Base-by-base conservation (phyloP, 163 green algal genomes). In the Scenedesmus sp. region DNA sequence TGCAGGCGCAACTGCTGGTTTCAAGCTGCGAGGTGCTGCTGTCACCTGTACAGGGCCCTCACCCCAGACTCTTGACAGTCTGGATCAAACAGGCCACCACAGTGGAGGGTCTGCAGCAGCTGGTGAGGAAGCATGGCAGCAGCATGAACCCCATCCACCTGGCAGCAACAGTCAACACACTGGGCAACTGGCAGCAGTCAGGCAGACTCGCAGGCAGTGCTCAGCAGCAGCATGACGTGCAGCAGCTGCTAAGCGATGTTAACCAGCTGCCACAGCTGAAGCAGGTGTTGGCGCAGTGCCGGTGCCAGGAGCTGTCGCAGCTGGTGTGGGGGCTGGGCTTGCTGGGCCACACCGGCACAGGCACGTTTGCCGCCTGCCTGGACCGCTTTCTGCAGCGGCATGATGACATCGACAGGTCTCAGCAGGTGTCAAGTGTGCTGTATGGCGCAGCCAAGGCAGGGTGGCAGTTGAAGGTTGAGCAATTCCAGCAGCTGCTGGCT, bases 401-500 rank as follows among this genome's bases (percentile, higher is more conserved):
- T 35, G 26, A 83, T 35, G 61, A 13, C 49, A 56, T 56, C 24
- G 42, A 35, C 6, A 53, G 13, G 6, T 18, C 42, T 16, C 7
- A 61, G 40, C 20, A 83, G 15, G 42, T 83, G 40, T 56, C 40
- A 4, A 35, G 4, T 53, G 78, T 56, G 78, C 42, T 83, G 78
- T 61, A 56, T 33, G 78, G 42, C 2, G 42, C 22, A 37, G 78
- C 42, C 20, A 83, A 61, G 78, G 6, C 24, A 22, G 78, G 42
- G n/a, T n/a, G 13, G 78, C 40, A 61, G 42, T 16, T 83, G 15
- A 2, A 37, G 26, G 7, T 16, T 20, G 42, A 61, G 78, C 78
- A 83, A 42, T 4, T 83, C 42, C 42, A 56, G 40, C 78, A 83
- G 78, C 78, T 83, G 78, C 42, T 83, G 78, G 78, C 20, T 56